phyloP scores from a whole-genome alignment of 192 early-diverging fungal genomes.

The Thoreauomyces humboldtii region DNA sequence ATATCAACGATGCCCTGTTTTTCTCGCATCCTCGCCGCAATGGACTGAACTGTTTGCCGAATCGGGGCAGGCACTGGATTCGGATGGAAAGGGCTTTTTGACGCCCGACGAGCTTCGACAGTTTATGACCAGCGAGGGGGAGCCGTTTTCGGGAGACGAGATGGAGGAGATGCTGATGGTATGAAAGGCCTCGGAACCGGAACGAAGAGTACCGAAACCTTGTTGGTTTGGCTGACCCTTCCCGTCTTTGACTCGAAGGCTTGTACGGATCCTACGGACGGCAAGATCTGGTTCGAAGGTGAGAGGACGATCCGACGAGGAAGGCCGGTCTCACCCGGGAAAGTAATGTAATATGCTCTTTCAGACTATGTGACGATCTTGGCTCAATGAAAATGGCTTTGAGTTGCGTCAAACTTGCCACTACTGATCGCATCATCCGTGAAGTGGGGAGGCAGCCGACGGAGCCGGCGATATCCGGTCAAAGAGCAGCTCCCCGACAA shows the following conservation, averaged over 20 bases:
- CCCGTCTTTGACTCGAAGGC: too few species aligned
- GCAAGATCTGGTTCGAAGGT: constrained; percentile 53
- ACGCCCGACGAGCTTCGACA: constrained; percentile 44
- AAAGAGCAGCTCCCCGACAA: too few species aligned
- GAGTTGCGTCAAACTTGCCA: too few species aligned
- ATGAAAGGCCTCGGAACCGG: too few species aligned
- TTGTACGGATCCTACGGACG: constrained; percentile 54
- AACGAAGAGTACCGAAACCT: not conserved
- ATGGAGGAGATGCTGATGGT: constrained; percentile 57
- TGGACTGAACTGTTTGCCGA: too few species aligned
- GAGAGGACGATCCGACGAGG: not conserved
- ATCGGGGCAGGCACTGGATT: constrained; percentile 46
- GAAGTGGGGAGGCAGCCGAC: too few species aligned
- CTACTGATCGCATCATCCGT: too few species aligned
- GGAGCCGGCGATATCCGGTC: too few species aligned
- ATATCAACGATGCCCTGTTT: too few species aligned
- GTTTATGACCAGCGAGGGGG: constrained; percentile 42
- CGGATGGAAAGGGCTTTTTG: constrained; percentile 49
- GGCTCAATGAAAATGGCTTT: constrained; percentile 24
- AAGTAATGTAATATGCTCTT: not conserved
- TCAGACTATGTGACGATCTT: constrained; percentile 37
- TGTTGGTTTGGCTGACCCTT: not conserved
- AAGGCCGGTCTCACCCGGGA: not conserved
- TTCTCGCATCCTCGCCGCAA: not conserved
- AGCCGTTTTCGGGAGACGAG: constrained; percentile 50